Evolutionary conservation across 371 early-diverging fungal species (phyloP), one percentile per base, ranked within the genome.

Genomic region (Saksenaea vasiformis): DNA sequence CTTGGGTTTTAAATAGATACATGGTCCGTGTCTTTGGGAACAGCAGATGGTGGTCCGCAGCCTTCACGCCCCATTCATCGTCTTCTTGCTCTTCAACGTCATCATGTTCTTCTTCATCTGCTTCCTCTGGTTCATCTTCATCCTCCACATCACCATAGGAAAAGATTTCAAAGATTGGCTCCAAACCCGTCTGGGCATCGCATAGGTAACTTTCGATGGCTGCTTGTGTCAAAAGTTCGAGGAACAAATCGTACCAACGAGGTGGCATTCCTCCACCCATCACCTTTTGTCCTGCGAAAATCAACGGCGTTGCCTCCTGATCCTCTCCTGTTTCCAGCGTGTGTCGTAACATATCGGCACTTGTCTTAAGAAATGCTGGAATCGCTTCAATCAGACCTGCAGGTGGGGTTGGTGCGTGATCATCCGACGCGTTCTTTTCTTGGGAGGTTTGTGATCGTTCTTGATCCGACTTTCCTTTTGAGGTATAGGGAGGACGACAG

Each of bases 171-270:
- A 80, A 70, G 38, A 87, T 79, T 0, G 80, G 74, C 15, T 85
- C 85, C 28, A 85, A 58, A 9, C 87, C 85, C 2, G 77, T 53
- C 26, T 74, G 77, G 3, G 76, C 78, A 59, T 87, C 87, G 54
- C 87, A 87, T 37, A 87, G 69, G 62, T 84, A 87, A 27, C 84
- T 74, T 67, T 87, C 84, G 22, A 87, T 83, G 10, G 82, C 85
- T 2, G 87, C 87, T 56, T 87, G 87, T 8, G 84, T 85, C 65
- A 87, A 71, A 43, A 87, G 63, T 60, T 85, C 85, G 56, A 87
- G 54, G 64, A 87, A 84, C 38, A 87, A 69, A 44, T 80, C 74
- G 59, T 85, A 87, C 85, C 87, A 87, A 2, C 81, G 74, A 35
- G 83, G 77, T 14, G 82, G 80, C 73, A 87, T 84, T 2, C 79